A percentile compares a stretch with the other conserved stretches of the same genome.
Conservation (phyloP, 2,329 filamentous ascomycete species). For the Trichophyton verrucosum region DNA sequence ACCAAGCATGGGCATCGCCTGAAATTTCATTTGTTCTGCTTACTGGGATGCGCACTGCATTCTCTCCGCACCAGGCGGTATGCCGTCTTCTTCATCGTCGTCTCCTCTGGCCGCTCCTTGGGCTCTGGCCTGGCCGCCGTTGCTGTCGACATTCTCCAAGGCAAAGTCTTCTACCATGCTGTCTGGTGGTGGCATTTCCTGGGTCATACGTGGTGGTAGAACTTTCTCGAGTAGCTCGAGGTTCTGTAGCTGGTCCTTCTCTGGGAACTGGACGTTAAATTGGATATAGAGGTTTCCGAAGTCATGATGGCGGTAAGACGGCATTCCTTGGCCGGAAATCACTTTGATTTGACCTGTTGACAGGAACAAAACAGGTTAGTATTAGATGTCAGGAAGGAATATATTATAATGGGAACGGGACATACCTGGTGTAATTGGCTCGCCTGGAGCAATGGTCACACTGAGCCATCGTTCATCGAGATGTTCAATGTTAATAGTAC, state of each 20-base stretch:
- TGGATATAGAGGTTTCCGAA: slow-evolving; percentile 93
- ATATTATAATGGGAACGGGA: slow-evolving; percentile 9
- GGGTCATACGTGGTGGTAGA: slow-evolving; percentile 58
- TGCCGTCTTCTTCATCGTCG: slow-evolving; percentile 53
- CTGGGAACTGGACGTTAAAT: slow-evolving; percentile 95
- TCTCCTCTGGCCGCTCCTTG: slow-evolving; percentile 56
- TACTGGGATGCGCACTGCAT: slow-evolving; percentile 43
- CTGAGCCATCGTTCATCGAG: slow-evolving; percentile 94
- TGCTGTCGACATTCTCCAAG: slow-evolving; percentile 72
- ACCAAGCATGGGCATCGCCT: not conserved
- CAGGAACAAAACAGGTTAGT: slow-evolving; percentile 5
- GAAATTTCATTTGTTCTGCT: slow-evolving; percentile 11
- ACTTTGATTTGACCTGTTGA: slow-evolving; percentile 72
- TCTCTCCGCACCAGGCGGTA: slow-evolving; percentile 37
- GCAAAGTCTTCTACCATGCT: slow-evolving; percentile 85
- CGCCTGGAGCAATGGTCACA: slow-evolving; percentile 82
- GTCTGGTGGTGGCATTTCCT: slow-evolving; percentile 60
- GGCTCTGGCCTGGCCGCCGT: slow-evolving; percentile 51
- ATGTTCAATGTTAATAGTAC: slow-evolving; percentile 85
- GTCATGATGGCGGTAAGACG: slow-evolving; percentile 87
- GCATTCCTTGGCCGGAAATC: slow-evolving; percentile 95
- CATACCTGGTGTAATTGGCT: slow-evolving; percentile 81
- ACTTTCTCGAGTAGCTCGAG: slow-evolving; percentile 72
- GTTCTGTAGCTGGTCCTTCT: slow-evolving; percentile 55
- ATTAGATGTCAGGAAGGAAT: not conserved